A percentile compares a stretch with the other conserved stretches of the same genome.
phyloP scores from a whole-genome alignment of 179 eudicot genomes.

The Camellia oleifera region DNA sequence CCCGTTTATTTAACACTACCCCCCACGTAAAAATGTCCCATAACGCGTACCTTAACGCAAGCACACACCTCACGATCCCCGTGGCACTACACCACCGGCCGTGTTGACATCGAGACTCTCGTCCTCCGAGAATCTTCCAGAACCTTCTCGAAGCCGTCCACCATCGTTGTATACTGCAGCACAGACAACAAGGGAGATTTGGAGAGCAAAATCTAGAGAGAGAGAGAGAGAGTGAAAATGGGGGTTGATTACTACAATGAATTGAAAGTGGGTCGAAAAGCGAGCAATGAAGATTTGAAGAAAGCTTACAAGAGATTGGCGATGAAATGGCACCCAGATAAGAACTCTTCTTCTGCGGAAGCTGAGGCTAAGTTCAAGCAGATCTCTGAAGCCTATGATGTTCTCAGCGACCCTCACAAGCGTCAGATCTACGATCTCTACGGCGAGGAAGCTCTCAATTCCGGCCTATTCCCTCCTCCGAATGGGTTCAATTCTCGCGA shows the following conservation, averaged over 20 bases:
- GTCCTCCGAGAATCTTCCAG: too few species aligned
- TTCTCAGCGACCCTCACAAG: slow-evolving; percentile 60
- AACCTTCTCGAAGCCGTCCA: too few species aligned
- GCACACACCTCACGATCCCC: background rate
- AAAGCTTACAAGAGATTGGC: slow-evolving; percentile 75
- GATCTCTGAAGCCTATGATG: slow-evolving; percentile 87
- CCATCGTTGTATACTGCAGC: too few species aligned
- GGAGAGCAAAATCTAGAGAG: slow-evolving; percentile 4
- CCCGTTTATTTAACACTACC: too few species aligned
- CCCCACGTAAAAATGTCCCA: too few species aligned
- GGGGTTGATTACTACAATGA: slow-evolving; percentile 76
- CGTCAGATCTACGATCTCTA: slow-evolving; percentile 83
- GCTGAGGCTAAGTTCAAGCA: slow-evolving; percentile 89
- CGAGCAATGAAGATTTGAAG: slow-evolving; percentile 65
- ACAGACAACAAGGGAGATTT: background rate
- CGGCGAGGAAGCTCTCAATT: slow-evolving; percentile 58
- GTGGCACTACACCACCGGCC: slow-evolving; percentile 18
- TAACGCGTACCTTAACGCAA: too few species aligned
- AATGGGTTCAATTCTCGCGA: slow-evolving; percentile 24
- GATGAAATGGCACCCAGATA: slow-evolving; percentile 96
- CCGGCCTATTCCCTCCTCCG: slow-evolving; percentile 29
- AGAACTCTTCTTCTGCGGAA: slow-evolving; percentile 42
- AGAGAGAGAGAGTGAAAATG: slow-evolving; percentile 30
- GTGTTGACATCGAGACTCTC: background rate
- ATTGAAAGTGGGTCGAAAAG: slow-evolving; percentile 48